These are phyloP conservation scores for Sarcomyxa edulis DNA, from an alignment of 768 basidiomycete species.

Conservation along the genomic window DNA sequence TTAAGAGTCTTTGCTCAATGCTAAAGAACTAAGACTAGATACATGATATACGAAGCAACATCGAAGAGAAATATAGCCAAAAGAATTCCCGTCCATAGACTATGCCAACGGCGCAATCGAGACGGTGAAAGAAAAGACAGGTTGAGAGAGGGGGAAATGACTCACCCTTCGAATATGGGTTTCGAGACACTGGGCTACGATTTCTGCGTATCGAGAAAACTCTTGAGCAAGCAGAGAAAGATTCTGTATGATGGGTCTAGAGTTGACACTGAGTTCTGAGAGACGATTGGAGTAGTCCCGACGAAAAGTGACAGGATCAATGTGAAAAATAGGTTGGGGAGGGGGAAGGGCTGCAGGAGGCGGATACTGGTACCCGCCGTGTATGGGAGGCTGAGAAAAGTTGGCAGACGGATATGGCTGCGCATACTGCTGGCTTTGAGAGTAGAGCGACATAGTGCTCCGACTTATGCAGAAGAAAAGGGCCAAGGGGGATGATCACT, in stretches of 20 bases:
- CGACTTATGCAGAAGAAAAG: conserved; percentile 29
- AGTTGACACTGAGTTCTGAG: conserved; percentile 85
- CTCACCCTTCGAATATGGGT: conserved; percentile 88
- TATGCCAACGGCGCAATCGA: conserved; percentile 15
- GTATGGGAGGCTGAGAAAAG: conserved; percentile 37
- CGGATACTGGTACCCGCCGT: conserved; percentile 36
- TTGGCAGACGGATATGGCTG: conserved; percentile 49
- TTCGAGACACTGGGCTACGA: conserved; percentile 79
- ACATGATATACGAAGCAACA: conserved; percentile 32
- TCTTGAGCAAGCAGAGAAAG: conserved; percentile 92
- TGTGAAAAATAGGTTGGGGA: conserved; percentile 34
- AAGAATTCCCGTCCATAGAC: conserved; percentile 3
- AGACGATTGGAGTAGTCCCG: conserved; percentile 74
- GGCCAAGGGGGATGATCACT: too few species aligned
- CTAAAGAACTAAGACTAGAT: conserved; percentile 36
- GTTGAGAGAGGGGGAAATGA: conserved; percentile 24
- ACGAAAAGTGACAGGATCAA: conserved; percentile 71
- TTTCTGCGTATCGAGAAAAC: conserved; percentile 68
- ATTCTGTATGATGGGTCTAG: conserved; percentile 88
- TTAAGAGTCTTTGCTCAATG: conserved; percentile 37
- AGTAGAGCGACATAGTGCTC: conserved; percentile 55
- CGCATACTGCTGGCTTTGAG: conserved; percentile 53
- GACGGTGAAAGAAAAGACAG: conserved; percentile 8
- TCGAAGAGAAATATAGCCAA: conserved; percentile 11
- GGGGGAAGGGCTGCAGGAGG: conserved; percentile 33